Conservation (phyloP, 192 early-diverging fungal species). For the Linnemannia hyalina region DNA sequence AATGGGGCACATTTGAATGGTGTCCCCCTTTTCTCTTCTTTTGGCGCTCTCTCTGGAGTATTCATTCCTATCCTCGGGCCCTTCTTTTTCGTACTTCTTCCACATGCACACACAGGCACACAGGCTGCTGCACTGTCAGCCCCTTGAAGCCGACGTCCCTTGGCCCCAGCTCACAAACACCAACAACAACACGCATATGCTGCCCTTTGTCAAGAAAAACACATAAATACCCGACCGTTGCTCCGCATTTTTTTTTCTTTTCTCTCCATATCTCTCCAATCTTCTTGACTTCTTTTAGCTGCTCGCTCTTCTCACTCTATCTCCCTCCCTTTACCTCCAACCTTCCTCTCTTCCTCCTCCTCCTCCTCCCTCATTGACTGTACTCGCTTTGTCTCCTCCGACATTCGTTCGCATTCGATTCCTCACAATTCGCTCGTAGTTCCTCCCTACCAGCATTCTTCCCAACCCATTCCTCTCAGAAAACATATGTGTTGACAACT, state of each 20-base stretch:
- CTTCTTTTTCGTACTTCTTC: background rate
- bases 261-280: slow-evolving; percentile 24
- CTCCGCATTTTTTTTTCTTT: background rate
- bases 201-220: background rate
- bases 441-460: slow-evolving; percentile 19
- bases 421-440: slow-evolving; percentile 11
- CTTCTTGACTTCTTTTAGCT: background rate
- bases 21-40: background rate
- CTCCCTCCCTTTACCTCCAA: slow-evolving; percentile 8
- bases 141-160: background rate
- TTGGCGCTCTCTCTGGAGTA: background rate
- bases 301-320: background rate
- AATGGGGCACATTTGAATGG: background rate
- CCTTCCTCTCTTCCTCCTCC: slow-evolving; percentile 7
- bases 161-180: background rate
- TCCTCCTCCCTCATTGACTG: background rate
- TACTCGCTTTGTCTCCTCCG: slow-evolving; percentile 8
- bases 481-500: background rate
- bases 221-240: slow-evolving; percentile 22
- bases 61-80: background rate
- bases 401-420: background rate
- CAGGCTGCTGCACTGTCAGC: background rate
- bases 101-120: too few species aligned
- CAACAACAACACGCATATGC: background rate
- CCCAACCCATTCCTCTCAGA: background rate